Conservation (phyloP, 139 green algal species). For the Chlamydomonas schloesseri region DNA sequence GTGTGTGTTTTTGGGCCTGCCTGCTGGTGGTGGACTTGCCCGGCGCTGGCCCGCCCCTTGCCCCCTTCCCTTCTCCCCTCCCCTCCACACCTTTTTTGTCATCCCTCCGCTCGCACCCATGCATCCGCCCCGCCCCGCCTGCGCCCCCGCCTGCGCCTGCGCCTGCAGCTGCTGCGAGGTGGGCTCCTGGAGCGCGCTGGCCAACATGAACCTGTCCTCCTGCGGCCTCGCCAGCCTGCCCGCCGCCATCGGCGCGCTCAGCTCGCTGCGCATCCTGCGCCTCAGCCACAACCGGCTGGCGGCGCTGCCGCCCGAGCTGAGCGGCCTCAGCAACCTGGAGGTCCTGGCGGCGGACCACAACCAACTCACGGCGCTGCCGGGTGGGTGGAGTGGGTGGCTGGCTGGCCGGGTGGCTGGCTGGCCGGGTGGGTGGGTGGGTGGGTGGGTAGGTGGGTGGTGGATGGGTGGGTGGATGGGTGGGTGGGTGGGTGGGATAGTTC, state of each 20-base stretch:
- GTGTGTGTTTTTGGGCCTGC: too few species aligned
- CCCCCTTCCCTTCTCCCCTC: too few species aligned
- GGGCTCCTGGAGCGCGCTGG: constrained; percentile 55
- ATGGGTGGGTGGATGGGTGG: too few species aligned
- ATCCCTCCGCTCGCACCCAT: too few species aligned
- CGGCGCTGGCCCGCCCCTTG: too few species aligned
- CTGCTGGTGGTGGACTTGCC: too few species aligned
- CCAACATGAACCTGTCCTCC: constrained; percentile 70
- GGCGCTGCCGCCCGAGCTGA: constrained; percentile 55
- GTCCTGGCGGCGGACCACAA: constrained; percentile 85
- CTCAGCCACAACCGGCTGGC: constrained; percentile 69
- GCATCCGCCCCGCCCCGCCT: too few species aligned
- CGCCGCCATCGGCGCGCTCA: neutral
- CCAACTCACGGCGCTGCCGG: constrained; percentile 80
- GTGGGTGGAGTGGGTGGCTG: constrained; percentile 41
- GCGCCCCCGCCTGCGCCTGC: neutral
- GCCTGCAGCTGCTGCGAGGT: constrained; percentile 36
- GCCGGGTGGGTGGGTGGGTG: too few species aligned
- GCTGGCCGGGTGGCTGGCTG: too few species aligned
- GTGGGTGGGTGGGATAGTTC: too few species aligned
- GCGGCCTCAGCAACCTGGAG: constrained; percentile 56
- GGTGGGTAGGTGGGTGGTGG: too few species aligned
- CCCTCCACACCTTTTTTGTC: too few species aligned
- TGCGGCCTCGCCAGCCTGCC: constrained; percentile 62
- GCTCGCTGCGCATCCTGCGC: constrained; percentile 53